Evolutionary conservation across 768 basidiomycete genomes (phyloP).

Genomic region (Melanogaster broomeanus): DNA sequence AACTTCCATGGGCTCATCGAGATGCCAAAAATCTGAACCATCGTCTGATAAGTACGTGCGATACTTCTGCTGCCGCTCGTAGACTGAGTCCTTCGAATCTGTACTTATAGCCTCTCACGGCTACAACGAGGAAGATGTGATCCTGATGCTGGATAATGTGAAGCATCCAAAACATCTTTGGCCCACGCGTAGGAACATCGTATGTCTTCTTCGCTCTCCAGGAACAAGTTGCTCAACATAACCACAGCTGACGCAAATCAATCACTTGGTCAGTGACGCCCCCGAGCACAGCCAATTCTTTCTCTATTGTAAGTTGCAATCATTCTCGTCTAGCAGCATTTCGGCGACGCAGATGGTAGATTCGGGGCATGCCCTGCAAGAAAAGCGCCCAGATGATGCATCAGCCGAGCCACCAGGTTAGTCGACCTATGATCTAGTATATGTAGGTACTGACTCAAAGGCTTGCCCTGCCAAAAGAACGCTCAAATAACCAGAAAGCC

Average conservation of each 20-base stretch:
- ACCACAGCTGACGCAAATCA: conserved; percentile 42
- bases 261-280: conserved; percentile 42
- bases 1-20: conserved; percentile 20
- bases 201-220: conserved; percentile 20
- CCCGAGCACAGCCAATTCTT: conserved; percentile 49
- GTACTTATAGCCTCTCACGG: conserved; percentile 37
- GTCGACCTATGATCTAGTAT: background rate
- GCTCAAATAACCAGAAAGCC: too few relatives aligned
- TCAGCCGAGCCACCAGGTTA: conserved; percentile 51
- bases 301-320: conserved; percentile 49
- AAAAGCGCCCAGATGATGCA: conserved; percentile 25
- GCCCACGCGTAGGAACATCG: conserved; percentile 49
- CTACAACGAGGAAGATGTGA: conserved; percentile 43
- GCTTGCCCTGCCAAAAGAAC: too few relatives aligned
- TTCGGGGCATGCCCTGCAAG: conserved; percentile 24
- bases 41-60: conserved; percentile 15
- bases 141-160: conserved; percentile 42
- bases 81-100: background rate
- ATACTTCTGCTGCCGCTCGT: background rate
- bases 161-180: conserved; percentile 27
- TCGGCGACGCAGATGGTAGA: conserved; percentile 2
- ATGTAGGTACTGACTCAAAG: too few relatives aligned
- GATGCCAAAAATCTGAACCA: conserved; percentile 15
- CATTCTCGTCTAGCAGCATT: background rate
- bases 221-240: background rate